Evolutionary conservation across 805 yeast species (phyloP).

Genomic region (Phaffomyces opuntiae): DNA sequence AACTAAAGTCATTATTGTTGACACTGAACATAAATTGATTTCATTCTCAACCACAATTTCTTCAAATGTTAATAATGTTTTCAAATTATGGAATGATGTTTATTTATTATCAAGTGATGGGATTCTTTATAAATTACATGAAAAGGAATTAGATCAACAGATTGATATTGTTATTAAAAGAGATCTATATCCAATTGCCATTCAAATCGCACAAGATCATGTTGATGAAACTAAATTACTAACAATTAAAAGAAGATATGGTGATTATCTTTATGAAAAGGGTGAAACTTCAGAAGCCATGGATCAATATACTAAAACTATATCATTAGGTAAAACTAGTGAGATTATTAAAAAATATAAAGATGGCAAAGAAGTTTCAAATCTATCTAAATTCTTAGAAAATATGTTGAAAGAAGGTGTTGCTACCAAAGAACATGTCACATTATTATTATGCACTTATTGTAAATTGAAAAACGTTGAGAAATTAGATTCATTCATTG

Average conservation of each 20-base stretch:
- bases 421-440: conserved; percentile 76
- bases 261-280: conserved; percentile 61
- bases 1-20: conserved; percentile 59
- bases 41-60: conserved; percentile 67
- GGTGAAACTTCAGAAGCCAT: conserved; percentile 66
- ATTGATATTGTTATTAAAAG: conserved; percentile 62
- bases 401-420: conserved; percentile 45
- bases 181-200: conserved; percentile 66
- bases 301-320: conserved; percentile 58
- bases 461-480: conserved; percentile 64
- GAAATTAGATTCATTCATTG: conserved; percentile 52
- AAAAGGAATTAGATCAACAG: conserved; percentile 60
- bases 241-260: conserved; percentile 51
- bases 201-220: conserved; percentile 47
- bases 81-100: conserved; percentile 49
- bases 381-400: conserved; percentile 57
- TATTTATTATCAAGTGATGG: conserved; percentile 72
- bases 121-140: conserved; percentile 56
- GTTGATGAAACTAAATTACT: conserved; percentile 26
- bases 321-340: conserved; percentile 55
- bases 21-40: conserved; percentile 60
- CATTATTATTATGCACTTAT: conserved; percentile 69
- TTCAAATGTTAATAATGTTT: conserved; percentile 51
- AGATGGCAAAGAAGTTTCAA: conserved; percentile 64
- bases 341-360: conserved; percentile 73